Conservation (phyloP, 495 filamentous ascomycete species). For the Oidiodendron maius region DNA sequence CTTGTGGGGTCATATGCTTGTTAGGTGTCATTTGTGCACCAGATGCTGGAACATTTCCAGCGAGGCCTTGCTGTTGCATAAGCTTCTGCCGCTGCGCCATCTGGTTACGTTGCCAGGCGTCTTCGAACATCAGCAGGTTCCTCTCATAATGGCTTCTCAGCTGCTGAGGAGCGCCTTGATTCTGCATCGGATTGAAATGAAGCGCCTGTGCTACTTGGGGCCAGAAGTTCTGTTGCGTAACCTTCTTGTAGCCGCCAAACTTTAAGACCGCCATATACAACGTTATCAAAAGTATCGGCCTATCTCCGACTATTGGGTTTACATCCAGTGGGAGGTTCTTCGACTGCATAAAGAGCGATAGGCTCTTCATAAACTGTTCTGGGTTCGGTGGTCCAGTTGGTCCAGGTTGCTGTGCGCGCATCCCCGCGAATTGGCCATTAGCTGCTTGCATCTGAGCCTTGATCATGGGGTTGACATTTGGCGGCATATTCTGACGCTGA, state of each 20-base stretch:
- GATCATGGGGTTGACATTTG: slow-evolving; percentile 39
- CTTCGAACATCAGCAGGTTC: slow-evolving; percentile 69
- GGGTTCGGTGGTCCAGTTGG: slow-evolving; percentile 31
- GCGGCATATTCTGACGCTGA: slow-evolving; percentile 37
- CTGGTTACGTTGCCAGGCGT: slow-evolving; percentile 55
- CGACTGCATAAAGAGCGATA: slow-evolving; percentile 65
- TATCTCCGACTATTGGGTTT: slow-evolving; percentile 63
- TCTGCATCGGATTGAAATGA: slow-evolving; percentile 59
- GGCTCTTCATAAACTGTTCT: slow-evolving; percentile 68
- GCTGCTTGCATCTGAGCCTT: slow-evolving; percentile 32
- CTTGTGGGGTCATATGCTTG: slow-evolving; percentile 42
- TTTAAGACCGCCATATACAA: slow-evolving; percentile 72
- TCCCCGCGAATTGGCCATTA: slow-evolving; percentile 21
- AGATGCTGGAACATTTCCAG: slow-evolving; percentile 5
- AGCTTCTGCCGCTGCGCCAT: slow-evolving; percentile 44
- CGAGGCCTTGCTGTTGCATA: slow-evolving; percentile 50
- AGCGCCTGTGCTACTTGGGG: slow-evolving; percentile 59
- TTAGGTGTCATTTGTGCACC: slow-evolving; percentile 33
- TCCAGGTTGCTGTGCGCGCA: slow-evolving; percentile 25
- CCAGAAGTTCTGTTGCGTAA: slow-evolving; percentile 66
- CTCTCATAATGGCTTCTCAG: slow-evolving; percentile 66
- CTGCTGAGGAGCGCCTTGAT: slow-evolving; percentile 59
- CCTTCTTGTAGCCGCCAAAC: slow-evolving; percentile 71
- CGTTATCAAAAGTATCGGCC: slow-evolving; percentile 62
- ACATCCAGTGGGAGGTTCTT: slow-evolving; percentile 60